Percentiles rank a stretch among this genome's conserved stretches.
Evolutionary conservation across 2,329 filamentous ascomycete genomes (phyloP).

Genomic region (Pestalotiopsis sp.): DNA sequence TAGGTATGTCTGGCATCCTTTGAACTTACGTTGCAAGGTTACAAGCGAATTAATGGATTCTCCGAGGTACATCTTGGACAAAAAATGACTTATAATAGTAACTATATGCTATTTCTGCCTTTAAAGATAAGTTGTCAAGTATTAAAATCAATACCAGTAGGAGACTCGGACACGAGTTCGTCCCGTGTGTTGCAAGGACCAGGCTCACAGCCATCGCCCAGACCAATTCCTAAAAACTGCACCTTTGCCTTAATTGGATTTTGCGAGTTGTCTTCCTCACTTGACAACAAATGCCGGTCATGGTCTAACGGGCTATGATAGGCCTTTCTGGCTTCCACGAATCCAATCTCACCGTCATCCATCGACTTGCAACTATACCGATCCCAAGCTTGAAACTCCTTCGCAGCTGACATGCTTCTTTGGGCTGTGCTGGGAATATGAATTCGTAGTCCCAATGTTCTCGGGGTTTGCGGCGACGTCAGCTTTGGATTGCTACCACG

Average conservation of each 20-base stretch:
- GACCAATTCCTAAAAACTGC: conserved; percentile 77
- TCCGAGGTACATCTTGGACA: too few species aligned
- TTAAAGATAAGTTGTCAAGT: conserved; percentile 27
- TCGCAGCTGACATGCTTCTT: neutral
- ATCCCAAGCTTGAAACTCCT: conserved; percentile 20
- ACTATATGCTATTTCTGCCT: too few species aligned
- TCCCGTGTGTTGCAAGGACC: conserved; percentile 19
- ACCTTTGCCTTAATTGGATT: conserved; percentile 64
- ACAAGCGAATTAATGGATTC: too few species aligned
- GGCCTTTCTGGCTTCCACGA: conserved; percentile 49
- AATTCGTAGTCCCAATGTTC: conserved; percentile 17
- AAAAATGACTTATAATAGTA: too few species aligned
- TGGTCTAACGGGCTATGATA: conserved; percentile 36
- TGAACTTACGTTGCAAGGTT: too few species aligned
- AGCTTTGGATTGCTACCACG: conserved; percentile 36
- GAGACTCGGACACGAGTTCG: conserved; percentile 77
- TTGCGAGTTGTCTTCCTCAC: conserved; percentile 63
- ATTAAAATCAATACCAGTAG: conserved; percentile 80
- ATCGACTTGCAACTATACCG: conserved; percentile 32
- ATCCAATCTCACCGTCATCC: conserved; percentile 50
- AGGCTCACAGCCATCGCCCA: conserved; percentile 56
- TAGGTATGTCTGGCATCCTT: too few species aligned
- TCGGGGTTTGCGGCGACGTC: conserved; percentile 31
- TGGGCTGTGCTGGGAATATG: neutral
- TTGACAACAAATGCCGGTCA: conserved; percentile 33